Evolutionary conservation across 1,284 basidiomycete genomes (phyloP), one percentile per base, ranked within the genome.

Genomic region (Ganoderma multipileum): DNA sequence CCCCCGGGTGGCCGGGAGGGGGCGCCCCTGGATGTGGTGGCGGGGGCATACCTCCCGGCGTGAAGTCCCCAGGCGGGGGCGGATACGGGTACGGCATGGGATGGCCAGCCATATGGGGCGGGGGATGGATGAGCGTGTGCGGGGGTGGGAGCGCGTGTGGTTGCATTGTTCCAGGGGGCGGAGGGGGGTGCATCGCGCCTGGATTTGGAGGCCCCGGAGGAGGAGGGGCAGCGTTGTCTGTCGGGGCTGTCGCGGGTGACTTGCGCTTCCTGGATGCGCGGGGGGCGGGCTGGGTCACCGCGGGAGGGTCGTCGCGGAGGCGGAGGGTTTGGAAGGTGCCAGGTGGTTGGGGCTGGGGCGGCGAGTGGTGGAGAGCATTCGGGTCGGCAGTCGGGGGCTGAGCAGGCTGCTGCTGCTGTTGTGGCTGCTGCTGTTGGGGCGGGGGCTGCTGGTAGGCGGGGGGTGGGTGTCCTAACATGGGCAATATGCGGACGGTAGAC

Each of bases 251-350:
- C 55, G 81, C 75, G 23, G 81, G 79, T 0, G 80, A 73, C 73
- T 83, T 83, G 68, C 82, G 82, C 71, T 83, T 83, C 61, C 80
- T 76, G 39, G 78, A 78, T 38, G 76, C 62, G 61, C 78, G 76
- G 47, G 79, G 65, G 26, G 78, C 72, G 11, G 77, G 75, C 62
- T 76, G 77, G 52, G 80, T 79, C 63, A 79, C 77, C 57, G 79
- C 72, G 55, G 80, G 79, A 39, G 81, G 84, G 61, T 90, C 88
- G 60, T 91, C 89, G 74, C 87, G 86, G 44, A 91, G 84, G 75
- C 88, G 87, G 85, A 91, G 89, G 42, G 87, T 83, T 68, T 84
- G 83, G 18, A 83, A 80, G 68, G 81, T 79, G 78, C 80, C 78
- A 57, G 80, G 72, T 62, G 80, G 81, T 33, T 82, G 78, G 26